A percentile compares a stretch with the other conserved stretches of the same genome.
Evolutionary conservation across 352 stramenopile species (phyloP).

Genomic region (Globisporangium uncinulatum): DNA sequence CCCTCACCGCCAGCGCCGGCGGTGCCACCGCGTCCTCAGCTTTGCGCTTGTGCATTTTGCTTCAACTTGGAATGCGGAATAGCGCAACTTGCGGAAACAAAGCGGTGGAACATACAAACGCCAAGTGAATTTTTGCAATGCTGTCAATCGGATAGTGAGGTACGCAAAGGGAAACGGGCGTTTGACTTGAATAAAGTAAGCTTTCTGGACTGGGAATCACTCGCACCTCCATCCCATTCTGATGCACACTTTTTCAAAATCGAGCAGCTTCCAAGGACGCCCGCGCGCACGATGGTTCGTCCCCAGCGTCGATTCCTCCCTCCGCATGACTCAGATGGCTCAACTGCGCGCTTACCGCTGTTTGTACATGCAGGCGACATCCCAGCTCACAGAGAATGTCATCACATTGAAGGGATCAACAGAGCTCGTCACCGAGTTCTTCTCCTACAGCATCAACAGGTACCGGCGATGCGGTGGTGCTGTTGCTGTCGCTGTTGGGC

Average conservation of each 20-base stretch:
- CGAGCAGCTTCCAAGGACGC: neutral
- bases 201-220: neutral
- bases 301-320: neutral
- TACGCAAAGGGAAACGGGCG: neutral
- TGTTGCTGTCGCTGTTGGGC: neutral
- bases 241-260: neutral
- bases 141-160: neutral
- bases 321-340: too few species aligned
- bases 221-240: neutral
- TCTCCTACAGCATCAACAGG: conserved; percentile 99
- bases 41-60: conserved; percentile 15
- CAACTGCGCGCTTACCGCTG: neutral
- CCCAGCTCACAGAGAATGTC: conserved; percentile 84
- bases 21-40: neutral
- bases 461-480: conserved; percentile 16
- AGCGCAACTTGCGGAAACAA: neutral
- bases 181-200: neutral
- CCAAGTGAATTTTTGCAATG: too few species aligned
- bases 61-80: conserved; percentile 10
- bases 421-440: conserved; percentile 99
- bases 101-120: neutral
- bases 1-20: neutral
- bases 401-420: conserved; percentile 99
- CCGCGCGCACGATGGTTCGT: neutral
- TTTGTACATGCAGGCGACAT: conserved; percentile 34